These are phyloP conservation scores for Beauveria sp. DNA, from an alignment of 2,329 filamentous ascomycete species.

Conservation along the genomic window DNA sequence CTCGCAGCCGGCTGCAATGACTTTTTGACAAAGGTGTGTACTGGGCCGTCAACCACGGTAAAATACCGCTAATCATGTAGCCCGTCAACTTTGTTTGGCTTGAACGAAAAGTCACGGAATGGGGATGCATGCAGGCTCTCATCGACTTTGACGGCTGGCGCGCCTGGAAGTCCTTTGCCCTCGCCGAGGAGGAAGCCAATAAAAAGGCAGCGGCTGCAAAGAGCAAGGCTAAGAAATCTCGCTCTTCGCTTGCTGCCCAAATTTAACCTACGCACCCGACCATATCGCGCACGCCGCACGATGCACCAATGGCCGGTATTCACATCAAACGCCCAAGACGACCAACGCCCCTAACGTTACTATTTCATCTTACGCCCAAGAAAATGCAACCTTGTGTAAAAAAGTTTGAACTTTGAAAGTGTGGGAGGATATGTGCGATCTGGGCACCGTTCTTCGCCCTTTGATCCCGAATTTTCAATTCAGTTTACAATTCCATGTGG, in stretches of 20 bases:
- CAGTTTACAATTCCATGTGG: neutral
- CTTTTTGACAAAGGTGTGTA: constrained; percentile 84
- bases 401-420: neutral
- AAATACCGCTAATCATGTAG: constrained; percentile 34
- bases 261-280: neutral
- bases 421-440: neutral
- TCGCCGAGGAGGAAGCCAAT: constrained; percentile 35
- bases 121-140: constrained; percentile 98
- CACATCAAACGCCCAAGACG: no score
- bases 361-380: neutral
- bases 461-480: neutral
- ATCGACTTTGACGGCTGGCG: constrained; percentile 99
- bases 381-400: neutral
- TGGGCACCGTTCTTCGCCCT: neutral
- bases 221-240: constrained; percentile 38
- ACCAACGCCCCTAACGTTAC: no score
- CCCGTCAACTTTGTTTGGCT: constrained; percentile 97
- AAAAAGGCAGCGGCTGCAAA: constrained; percentile 33
- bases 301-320: no score
- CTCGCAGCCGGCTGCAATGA: constrained; percentile 95
- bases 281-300: neutral
- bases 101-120: constrained; percentile 95
- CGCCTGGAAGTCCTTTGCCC: constrained; percentile 82
- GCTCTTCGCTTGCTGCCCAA: constrained; percentile 28
- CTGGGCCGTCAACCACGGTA: neutral